Evolutionary conservation across 2,329 filamentous ascomycete species (phyloP), one percentile per base, ranked within the genome.

Genomic region (Aspergillus persii): DNA sequence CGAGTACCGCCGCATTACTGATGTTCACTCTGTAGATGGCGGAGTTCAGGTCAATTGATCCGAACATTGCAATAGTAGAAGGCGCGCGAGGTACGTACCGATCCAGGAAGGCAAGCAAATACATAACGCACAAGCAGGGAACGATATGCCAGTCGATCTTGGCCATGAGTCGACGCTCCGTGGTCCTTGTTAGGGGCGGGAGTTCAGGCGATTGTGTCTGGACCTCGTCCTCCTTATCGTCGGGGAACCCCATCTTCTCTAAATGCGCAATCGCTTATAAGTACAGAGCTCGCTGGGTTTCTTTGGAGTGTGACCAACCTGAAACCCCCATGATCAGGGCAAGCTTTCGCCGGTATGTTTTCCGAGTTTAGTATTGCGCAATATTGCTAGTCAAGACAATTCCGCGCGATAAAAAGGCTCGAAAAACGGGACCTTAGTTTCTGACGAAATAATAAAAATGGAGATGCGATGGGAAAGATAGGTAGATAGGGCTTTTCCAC

Each of bases 81-180:
- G 26, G 18, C 18, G 18, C 26, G 18, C 44, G 18, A 27, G 36
- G 36, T 46, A 29, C 51, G 59, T 75, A 79, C 78, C 78, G 75
- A 61, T 81, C 86, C 53, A 91, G 76, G 68, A 91, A 90, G 41
- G 88, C 87, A 52, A 90, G 78, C 46, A 90, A 76, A 71, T 91
- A 92, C 72, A 93, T 80, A 61, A 92, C 79, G 70, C 85, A 89
- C 56, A 94, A 79, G 64, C 89, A 89, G 0, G 90, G 90, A 54
- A 94, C 79, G 54, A 94, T 81, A 65, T 84, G 86, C 63, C 86
- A 72, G 72, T 93, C 90, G 69, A 93, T 87, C 75, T 87, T 89
- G 61, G 81, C 75, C 77, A 91, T 83, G 60, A 94, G 80, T 67
- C 80, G 84, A 63, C 81, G 79, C 77, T 92, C 88, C 1, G 75